Evolutionary conservation across 768 basidiomycete species (phyloP), one percentile per base, ranked within the genome.

Genomic region (Leucocoprinus leucothites): DNA sequence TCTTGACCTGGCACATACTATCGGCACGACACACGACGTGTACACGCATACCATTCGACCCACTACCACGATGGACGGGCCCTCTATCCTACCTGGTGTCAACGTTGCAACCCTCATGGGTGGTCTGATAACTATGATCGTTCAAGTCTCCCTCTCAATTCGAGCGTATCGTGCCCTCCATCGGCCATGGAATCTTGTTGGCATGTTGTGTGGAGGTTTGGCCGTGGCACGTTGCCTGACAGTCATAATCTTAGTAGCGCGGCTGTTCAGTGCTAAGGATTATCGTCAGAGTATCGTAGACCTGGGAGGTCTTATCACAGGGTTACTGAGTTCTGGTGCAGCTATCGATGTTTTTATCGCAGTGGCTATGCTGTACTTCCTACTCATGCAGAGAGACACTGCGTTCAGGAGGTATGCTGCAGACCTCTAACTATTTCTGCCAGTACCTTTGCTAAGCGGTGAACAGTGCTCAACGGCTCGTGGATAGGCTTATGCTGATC

Each of bases 11-110:
- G 64, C 58, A 3, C 68, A 69, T 60, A 68, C 69, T 1, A 52
- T 68, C 1, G 63, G 65, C 1, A 60, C 67, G 11, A 58, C 58
- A 28, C 64, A 64, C 43, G 64, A 65, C 3, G 59, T 72, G n/a
- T 72, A 72, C 54, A 59, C 57, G 3, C 60, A 65, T 34, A 72
- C 71, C 1, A 66, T 74, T 26, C 60, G 60, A 4, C 56, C 59
- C 1, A 67, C 65, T 6, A 64, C 65, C 1, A 31, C 57, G 18
- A 64, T 66, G 2, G 57, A 67, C 41, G 57, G 60, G 9, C 45
- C 66, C 9, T 59, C 58, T 19, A 63, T 58, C 7, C 63, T 67
- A 56, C 54, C 57, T 41, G 58, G 63, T 36, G 51, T 66, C 35
- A 57, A 61, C 21, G 48, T 63, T 2, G 61, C 60, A 14, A 60